Percentiles rank a stretch among this genome's conserved stretches.
phyloP scores from a whole-genome alignment of 768 basidiomycete genomes.

The Pleurotus citrinopileatus region DNA sequence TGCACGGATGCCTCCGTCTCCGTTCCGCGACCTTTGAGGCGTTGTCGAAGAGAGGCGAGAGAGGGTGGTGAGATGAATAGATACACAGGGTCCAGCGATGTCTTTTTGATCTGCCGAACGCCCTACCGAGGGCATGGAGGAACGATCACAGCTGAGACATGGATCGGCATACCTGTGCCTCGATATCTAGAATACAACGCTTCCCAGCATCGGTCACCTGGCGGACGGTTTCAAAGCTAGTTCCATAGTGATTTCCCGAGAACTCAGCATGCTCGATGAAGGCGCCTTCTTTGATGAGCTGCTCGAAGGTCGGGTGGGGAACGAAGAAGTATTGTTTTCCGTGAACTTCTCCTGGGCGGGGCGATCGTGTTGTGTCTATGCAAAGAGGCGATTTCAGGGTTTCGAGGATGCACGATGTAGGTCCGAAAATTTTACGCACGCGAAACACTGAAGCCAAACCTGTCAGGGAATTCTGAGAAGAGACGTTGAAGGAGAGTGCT shows the following conservation, averaged over 20 bases:
- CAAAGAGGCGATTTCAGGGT: constrained; percentile 13
- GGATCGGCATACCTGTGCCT: constrained; percentile 71
- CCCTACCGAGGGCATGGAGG: constrained; percentile 49
- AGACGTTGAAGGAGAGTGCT: constrained; percentile 84
- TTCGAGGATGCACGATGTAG: constrained; percentile 8
- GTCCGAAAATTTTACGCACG: constrained; percentile 63
- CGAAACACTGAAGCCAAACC: constrained; percentile 92
- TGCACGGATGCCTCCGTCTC: constrained; percentile 72
- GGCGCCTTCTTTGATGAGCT: constrained; percentile 63
- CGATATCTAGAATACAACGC: constrained; percentile 93
- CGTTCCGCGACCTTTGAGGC: constrained; percentile 80
- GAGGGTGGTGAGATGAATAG: constrained; percentile 92
- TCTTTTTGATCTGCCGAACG: constrained; percentile 86
- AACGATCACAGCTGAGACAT: not conserved
- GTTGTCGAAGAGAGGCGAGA: constrained; percentile 60
- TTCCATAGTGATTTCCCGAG: constrained; percentile 92
- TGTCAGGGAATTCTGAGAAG: constrained; percentile 76
- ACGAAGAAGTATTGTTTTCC: constrained; percentile 91
- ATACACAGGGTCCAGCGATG: constrained; percentile 79
- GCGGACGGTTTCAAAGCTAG: constrained; percentile 74
- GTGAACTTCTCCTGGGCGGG: constrained; percentile 77
- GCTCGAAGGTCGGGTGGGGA: constrained; percentile 62
- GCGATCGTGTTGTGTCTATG: constrained; percentile 85
- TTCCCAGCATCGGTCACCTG: constrained; percentile 65
- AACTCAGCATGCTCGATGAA: constrained; percentile 97